Evolutionary conservation across 2,329 filamentous ascomycete species (phyloP), one percentile per base, ranked within the genome.

Genomic region (Macrophomina phaseolina): DNA sequence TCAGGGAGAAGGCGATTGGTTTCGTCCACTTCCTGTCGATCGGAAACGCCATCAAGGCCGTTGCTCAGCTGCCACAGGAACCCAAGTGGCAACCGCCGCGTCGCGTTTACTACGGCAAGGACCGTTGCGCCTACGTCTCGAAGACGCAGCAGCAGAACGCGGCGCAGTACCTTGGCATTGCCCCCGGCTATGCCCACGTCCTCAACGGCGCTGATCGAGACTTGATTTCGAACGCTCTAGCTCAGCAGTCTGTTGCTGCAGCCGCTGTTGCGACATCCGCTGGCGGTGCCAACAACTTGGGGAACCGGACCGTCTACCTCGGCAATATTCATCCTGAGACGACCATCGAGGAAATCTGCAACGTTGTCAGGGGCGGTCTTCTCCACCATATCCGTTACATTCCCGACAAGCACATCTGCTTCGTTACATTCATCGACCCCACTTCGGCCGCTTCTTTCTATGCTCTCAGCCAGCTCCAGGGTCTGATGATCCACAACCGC

Each of bases 121-220:
- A 99, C 78, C 89, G 95, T 69, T 99, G 95, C 76, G 95, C 95
- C 18, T 99, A 99, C 75, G 94, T 99, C 63, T 99, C 95, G 68
- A 99, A 99, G 87, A 99, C 95, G 0, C 95, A 99, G 81, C 95
- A 99, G 83, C 95, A 99, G 81, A 99, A 99, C 74, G 95, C 95
- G 7, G 95, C 95, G 40, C 95, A 99, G 81, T 99, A 98, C 78
- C 87, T 99, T 30, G 95, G 95, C 65, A 99, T 99, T 74, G 93
- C 95, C 23, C 95, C 95, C 45, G 94, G 94, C 34, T 97, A 98
- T 75, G 94, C 95, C 23, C 94, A 98, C 78, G 94, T 97, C 79
- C 85, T 99, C 71, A 98, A 97, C 73, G 94, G 93, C 60, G 94
- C 94, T 64, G 95, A 99, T 78, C 92, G 94, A 61, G 95, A 99